These are phyloP conservation scores for Crataegus laevigata DNA, from an alignment of 306 rosid species.

Conservation along the genomic window DNA sequence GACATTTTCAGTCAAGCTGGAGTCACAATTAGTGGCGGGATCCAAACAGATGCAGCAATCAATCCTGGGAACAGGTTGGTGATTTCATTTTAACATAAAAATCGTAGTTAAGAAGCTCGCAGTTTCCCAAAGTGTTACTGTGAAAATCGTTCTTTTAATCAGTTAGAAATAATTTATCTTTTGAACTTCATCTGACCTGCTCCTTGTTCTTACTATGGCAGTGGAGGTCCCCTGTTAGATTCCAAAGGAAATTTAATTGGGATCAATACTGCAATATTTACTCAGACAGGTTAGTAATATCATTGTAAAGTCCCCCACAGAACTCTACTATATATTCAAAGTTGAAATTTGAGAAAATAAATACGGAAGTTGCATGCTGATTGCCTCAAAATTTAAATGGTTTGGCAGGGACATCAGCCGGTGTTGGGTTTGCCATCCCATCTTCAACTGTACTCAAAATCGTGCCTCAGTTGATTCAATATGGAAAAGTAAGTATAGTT, in stretches of 20 bases:
- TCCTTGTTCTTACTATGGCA: slow-evolving; percentile 29
- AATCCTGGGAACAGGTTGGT: slow-evolving; percentile 93
- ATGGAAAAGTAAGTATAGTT: slow-evolving; percentile 54
- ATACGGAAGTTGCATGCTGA: background rate
- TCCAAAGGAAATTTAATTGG: slow-evolving; percentile 90
- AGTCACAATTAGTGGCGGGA: slow-evolving; percentile 93
- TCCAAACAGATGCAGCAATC: slow-evolving; percentile 94
- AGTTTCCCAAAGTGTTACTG: background rate
- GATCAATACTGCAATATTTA: slow-evolving; percentile 88
- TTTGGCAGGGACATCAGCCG: slow-evolving; percentile 86
- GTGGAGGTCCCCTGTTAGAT: slow-evolving; percentile 92
- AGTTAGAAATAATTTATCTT: background rate
- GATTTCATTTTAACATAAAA: background rate
- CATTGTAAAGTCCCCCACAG: background rate
- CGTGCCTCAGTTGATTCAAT: slow-evolving; percentile 80
- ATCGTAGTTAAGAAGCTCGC: background rate
- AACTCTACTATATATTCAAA: slow-evolving; percentile 4
- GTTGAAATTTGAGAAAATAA: slow-evolving; percentile 2
- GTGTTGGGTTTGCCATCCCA: slow-evolving; percentile 98
- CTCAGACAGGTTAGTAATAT: slow-evolving; percentile 57
- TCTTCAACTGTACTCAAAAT: slow-evolving; percentile 73
- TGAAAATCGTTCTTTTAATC: background rate
- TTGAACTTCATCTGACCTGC: background rate
- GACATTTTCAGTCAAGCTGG: slow-evolving; percentile 88
- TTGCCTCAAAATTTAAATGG: slow-evolving; percentile 2